These are phyloP conservation scores for Forsythia viridissima DNA, from an alignment of 257 asterid species.

Conservation along the genomic window DNA sequence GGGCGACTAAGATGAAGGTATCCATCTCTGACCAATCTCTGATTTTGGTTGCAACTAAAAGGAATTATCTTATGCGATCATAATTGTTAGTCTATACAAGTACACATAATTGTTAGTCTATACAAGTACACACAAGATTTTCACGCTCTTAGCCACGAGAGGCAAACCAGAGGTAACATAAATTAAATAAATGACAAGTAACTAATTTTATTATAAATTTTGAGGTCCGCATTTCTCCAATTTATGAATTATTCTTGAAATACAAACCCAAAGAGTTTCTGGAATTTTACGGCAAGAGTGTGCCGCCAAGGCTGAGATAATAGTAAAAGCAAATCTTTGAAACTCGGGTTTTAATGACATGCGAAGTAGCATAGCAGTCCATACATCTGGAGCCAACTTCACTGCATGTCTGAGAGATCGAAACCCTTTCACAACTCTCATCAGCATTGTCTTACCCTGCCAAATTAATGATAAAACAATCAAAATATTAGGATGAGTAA, in stretches of 20 bases:
- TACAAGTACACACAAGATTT: no score
- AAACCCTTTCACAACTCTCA: constrained; percentile 62
- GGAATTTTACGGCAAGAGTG: constrained; percentile 56
- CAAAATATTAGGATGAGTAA: not conserved
- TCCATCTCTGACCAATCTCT: no score
- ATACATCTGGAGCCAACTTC: constrained; percentile 68
- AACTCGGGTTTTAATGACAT: constrained; percentile 65
- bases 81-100: no score
- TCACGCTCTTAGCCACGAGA: no score
- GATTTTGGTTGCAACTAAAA: no score
- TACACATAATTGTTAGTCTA: no score
- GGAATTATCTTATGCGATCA: no score
- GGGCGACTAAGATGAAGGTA: no score
- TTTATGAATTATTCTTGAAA: constrained; percentile 59
- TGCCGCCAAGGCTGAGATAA: constrained; percentile 48
- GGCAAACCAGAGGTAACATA: not conserved
- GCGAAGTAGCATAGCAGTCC: constrained; percentile 82
- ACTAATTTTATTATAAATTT: constrained; percentile 21
- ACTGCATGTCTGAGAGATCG: constrained; percentile 60
- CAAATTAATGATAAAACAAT: constrained; percentile 5
- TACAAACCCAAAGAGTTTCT: constrained; percentile 52
- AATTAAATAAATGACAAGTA: not conserved
- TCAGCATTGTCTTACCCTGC: constrained; percentile 55
- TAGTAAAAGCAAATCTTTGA: constrained; percentile 57
- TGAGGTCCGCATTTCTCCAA: constrained; percentile 21